Percentiles rank a stretch among this genome's conserved stretches.
phyloP scores from a whole-genome alignment of 2,329 filamentous ascomycete species.

The Plenodomus tracheiphilus region DNA sequence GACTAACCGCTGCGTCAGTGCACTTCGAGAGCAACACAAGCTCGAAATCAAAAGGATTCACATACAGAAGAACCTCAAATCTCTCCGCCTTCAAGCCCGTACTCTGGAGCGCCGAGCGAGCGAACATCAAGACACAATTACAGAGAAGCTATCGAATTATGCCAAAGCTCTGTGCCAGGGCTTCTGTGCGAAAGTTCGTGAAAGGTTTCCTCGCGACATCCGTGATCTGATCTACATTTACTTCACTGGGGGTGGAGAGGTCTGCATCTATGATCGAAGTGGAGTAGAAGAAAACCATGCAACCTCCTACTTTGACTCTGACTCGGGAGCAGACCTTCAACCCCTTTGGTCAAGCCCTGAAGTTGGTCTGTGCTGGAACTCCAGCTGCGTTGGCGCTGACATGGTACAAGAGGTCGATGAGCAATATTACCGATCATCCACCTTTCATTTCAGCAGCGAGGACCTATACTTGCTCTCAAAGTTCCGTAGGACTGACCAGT shows the following conservation, averaged over 20 bases:
- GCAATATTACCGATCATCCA: not conserved
- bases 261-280: not conserved
- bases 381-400: not conserved
- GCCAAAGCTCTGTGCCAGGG: not conserved
- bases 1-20: not conserved
- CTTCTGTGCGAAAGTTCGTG: not conserved
- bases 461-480: not conserved
- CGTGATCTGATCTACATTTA: not conserved
- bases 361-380: not conserved
- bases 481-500: slow-evolving; percentile 4
- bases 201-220: not conserved
- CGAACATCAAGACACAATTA: not conserved
- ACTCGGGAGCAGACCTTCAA: not conserved
- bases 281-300: not conserved
- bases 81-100: not conserved
- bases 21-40: not conserved
- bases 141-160: not conserved
- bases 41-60: not conserved
- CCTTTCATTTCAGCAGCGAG: not conserved
- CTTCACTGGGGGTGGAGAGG: not conserved
- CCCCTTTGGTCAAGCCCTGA: too few relatives aligned
- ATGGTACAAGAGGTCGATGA: not conserved
- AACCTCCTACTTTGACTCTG: not conserved
- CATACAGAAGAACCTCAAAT: not conserved
- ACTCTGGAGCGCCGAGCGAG: not conserved